A percentile compares a stretch with the other conserved stretches of the same genome.
These are phyloP conservation scores for Diaporthe eres DNA, from an alignment of 2,329 filamentous ascomycete genomes.

Conservation along the genomic window DNA sequence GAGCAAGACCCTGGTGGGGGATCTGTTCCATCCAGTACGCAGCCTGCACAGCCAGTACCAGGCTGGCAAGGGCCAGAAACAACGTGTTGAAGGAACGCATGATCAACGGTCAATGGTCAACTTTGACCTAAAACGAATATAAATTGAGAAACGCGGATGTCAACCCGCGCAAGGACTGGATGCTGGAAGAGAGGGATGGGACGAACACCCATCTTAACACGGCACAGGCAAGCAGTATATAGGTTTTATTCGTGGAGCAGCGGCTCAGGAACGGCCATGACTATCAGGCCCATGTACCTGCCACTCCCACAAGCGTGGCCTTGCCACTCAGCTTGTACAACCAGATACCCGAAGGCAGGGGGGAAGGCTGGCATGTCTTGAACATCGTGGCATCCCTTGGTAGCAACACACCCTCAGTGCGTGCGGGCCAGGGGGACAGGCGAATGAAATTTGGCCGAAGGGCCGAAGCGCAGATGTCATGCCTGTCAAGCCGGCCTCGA, in stretches of 20 bases:
- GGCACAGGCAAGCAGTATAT: conserved; percentile 37
- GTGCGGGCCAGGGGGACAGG: conserved; percentile 18
- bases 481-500: conserved; percentile 23
- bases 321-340: conserved; percentile 14
- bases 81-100: conserved; percentile 49
- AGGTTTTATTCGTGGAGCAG: neutral
- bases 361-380: conserved; percentile 31
- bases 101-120: conserved; percentile 3
- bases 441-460: conserved; percentile 33
- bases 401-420: conserved; percentile 35
- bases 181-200: conserved; percentile 21
- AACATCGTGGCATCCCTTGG: conserved; percentile 37
- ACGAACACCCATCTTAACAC: conserved; percentile 34
- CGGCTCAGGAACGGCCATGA: neutral
- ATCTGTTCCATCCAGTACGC: conserved; percentile 52
- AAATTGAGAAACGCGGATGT: conserved; percentile 32
- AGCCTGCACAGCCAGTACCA: conserved; percentile 47
- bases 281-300: conserved; percentile 17
- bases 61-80: conserved; percentile 49
- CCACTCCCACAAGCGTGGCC: conserved; percentile 29
- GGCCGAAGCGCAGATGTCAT: conserved; percentile 16
- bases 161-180: conserved; percentile 3
- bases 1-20: conserved; percentile 58
- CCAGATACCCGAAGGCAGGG: conserved; percentile 34
- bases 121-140: conserved; percentile 3